These are phyloP conservation scores for Simmondsia chinensis DNA, from an alignment of 148 eudicot genomes.

Conservation along the genomic window DNA sequence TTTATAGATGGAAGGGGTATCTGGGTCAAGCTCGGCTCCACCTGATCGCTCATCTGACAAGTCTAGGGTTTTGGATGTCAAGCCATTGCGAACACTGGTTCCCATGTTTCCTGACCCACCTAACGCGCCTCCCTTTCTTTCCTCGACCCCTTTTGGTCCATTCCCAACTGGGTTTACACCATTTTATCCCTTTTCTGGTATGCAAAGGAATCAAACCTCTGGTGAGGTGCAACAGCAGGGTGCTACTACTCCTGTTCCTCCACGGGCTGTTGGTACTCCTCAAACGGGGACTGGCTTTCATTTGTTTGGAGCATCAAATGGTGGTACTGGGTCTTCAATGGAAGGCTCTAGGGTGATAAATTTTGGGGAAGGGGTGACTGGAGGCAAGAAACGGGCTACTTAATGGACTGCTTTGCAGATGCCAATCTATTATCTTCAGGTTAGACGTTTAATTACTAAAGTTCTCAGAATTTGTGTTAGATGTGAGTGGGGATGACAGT, in stretches of 20 bases:
- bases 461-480: too few relatives aligned
- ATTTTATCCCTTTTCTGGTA: constrained; percentile 41
- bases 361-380: constrained; percentile 28
- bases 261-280: constrained; percentile 69
- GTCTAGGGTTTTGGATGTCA: constrained; percentile 57
- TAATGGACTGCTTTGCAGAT: too few relatives aligned
- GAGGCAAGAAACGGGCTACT: constrained; percentile 26
- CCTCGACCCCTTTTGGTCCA: constrained; percentile 42
- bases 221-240: not conserved
- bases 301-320: constrained; percentile 35
- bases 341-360: constrained; percentile 12
- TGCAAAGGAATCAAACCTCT: constrained; percentile 3
- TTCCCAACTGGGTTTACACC: constrained; percentile 45
- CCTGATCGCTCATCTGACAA: constrained; percentile 30
- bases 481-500: too few relatives aligned
- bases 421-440: too few relatives aligned
- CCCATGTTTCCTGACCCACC: constrained; percentile 59
- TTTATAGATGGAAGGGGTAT: constrained; percentile 30
- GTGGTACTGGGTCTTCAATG: constrained; percentile 30
- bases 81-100: constrained; percentile 48
- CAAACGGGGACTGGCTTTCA: constrained; percentile 22
- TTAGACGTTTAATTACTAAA: too few relatives aligned
- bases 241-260: constrained; percentile 36
- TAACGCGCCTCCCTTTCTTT: constrained; percentile 51
- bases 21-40: constrained; percentile 21